Conservation (phyloP, 768 basidiomycete genomes). For the Lactarius tabidus region DNA sequence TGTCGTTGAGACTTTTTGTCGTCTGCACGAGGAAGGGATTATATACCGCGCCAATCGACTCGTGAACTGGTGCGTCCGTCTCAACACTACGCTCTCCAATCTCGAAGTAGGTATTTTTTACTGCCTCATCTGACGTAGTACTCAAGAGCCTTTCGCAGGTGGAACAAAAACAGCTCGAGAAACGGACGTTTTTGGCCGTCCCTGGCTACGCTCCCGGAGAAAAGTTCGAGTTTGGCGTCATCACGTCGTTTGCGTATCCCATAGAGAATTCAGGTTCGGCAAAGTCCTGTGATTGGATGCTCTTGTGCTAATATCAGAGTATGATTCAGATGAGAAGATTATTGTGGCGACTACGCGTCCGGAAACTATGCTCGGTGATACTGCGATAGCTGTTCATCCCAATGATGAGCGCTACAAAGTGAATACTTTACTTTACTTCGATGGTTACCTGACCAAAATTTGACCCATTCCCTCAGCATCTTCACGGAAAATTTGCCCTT, state of each 20-base stretch:
- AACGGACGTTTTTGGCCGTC: slow-evolving; percentile 79
- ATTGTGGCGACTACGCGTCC: slow-evolving; percentile 96
- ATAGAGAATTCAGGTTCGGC: slow-evolving; percentile 75
- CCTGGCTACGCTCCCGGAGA: slow-evolving; percentile 96
- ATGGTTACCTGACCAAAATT: background rate
- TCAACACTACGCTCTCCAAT: slow-evolving; percentile 95
- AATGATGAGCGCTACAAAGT: slow-evolving; percentile 85
- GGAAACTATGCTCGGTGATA: slow-evolving; percentile 98
- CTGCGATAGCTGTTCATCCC: slow-evolving; percentile 69
- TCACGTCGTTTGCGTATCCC: slow-evolving; percentile 93
- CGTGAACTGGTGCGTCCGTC: slow-evolving; percentile 95
- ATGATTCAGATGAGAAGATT: background rate
- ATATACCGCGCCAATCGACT: slow-evolving; percentile 77
- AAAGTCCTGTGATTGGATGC: background rate
- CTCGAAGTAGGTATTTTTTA: slow-evolving; percentile 61
- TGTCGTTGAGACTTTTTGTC: slow-evolving; percentile 86
- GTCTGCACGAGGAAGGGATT: slow-evolving; percentile 85
- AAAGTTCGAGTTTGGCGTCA: slow-evolving; percentile 72
- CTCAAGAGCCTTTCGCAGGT: slow-evolving; percentile 46
- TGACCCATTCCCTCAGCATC: slow-evolving; percentile 47
- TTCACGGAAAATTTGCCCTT: slow-evolving; percentile 86
- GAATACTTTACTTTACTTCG: background rate
- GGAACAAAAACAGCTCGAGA: slow-evolving; percentile 84
- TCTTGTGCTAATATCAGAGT: background rate
- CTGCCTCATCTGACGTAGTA: background rate